Conservation (phyloP, 1,284 basidiomycete species). For the Fomitopsis betulina region DNA sequence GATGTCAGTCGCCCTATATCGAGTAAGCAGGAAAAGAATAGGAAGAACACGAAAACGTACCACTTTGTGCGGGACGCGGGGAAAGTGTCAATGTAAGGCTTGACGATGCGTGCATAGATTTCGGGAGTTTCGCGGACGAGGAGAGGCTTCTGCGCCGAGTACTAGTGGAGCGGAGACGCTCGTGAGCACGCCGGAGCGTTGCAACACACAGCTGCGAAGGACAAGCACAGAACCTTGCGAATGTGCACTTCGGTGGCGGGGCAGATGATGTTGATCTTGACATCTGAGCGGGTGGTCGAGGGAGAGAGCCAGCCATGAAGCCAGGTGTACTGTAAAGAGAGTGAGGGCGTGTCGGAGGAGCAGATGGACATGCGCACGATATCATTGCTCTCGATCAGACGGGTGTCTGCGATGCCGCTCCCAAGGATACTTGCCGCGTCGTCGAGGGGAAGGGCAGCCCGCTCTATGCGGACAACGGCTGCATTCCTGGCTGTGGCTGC, state of each 20-base stretch:
- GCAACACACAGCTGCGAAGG: neutral
- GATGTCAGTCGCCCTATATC: constrained; percentile 81
- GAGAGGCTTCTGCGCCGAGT: constrained; percentile 68
- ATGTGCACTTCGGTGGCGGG: constrained; percentile 85
- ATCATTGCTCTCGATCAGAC: constrained; percentile 39
- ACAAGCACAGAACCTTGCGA: constrained; percentile 48
- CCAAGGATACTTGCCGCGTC: constrained; percentile 18
- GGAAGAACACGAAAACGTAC: constrained; percentile 32
- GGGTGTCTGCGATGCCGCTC: constrained; percentile 26
- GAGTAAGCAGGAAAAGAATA: neutral
- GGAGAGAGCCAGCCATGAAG: constrained; percentile 37
- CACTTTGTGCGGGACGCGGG: constrained; percentile 78
- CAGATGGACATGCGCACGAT: constrained; percentile 31
- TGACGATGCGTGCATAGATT: constrained; percentile 65
- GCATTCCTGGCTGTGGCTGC: constrained; percentile 13
- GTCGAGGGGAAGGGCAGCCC: constrained; percentile 44
- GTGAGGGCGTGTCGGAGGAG: neutral
- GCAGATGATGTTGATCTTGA: constrained; percentile 71
- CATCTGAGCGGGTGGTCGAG: constrained; percentile 34
- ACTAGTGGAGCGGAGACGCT: constrained; percentile 40
- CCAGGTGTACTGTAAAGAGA: constrained; percentile 35
- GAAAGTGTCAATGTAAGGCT: constrained; percentile 76
- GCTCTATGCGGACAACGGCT: constrained; percentile 60
- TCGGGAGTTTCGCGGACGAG: constrained; percentile 82
- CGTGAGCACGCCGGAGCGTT: neutral